Percentiles rank a stretch among this genome's conserved stretches.
These are phyloP conservation scores for Ilex asprella DNA, from an alignment of 257 asterid species.

Conservation along the genomic window DNA sequence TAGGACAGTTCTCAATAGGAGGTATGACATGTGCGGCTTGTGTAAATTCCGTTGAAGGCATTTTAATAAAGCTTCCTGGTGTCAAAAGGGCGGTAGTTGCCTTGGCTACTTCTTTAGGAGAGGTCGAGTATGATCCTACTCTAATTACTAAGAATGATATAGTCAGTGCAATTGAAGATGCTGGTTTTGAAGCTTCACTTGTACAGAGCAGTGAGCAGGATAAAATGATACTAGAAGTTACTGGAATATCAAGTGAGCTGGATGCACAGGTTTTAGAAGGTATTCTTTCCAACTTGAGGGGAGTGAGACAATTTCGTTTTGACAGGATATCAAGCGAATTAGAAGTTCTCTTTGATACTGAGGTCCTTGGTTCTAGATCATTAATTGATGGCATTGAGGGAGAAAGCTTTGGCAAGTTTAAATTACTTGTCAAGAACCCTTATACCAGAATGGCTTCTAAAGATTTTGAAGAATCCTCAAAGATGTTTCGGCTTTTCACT, in stretches of 20 bases:
- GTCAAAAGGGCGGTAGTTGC: constrained; percentile 83
- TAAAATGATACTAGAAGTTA: constrained; percentile 59
- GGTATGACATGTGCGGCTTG: constrained; percentile 99
- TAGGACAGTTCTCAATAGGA: constrained; percentile 92
- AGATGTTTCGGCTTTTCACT: constrained; percentile 76
- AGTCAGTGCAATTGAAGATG: constrained; percentile 81
- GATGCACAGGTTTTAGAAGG: constrained; percentile 72
- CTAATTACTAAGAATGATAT: constrained; percentile 67
- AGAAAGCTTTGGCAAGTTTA: constrained; percentile 61
- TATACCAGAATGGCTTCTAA: constrained; percentile 81
- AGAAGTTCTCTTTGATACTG: constrained; percentile 84
- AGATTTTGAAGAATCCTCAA: constrained; percentile 79
- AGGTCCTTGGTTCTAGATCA: constrained; percentile 80
- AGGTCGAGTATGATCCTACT: constrained; percentile 81
- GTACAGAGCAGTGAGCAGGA: constrained; percentile 91
- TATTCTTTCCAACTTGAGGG: constrained; percentile 56
- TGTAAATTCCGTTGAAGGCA: constrained; percentile 93
- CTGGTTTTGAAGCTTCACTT: constrained; percentile 96
- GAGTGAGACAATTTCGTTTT: constrained; percentile 62
- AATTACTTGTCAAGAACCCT: constrained; percentile 71
- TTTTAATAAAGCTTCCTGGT: constrained; percentile 65
- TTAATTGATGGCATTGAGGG: constrained; percentile 71
- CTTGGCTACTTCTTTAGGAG: constrained; percentile 86
- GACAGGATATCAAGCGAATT: constrained; percentile 48
- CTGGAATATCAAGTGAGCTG: constrained; percentile 56